Evolutionary conservation across 2,329 filamentous ascomycete species (phyloP).

Genomic region (Fusarium xylarioides): DNA sequence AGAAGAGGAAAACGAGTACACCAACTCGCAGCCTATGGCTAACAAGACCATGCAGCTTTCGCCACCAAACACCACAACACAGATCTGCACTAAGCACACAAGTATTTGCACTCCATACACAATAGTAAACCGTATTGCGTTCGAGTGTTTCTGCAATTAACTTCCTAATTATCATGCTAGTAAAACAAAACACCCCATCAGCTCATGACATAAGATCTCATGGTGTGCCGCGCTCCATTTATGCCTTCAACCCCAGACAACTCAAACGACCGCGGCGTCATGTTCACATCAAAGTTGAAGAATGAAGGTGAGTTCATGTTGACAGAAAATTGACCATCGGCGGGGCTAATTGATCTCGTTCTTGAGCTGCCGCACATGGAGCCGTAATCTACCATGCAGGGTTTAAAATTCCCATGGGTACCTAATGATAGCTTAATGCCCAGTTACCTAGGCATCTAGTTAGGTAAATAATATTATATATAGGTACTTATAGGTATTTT

Average conservation of each 20-base stretch:
- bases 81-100: fast-evolving
- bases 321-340: not conserved
- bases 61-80: fast-evolving
- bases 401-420: no score
- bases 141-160: no score
- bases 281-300: not conserved
- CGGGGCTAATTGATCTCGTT: not conserved
- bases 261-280: not conserved
- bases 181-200: fast-evolving
- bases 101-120: fast-evolving
- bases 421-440: no score
- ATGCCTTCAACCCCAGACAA: not conserved
- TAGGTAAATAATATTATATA: no score
- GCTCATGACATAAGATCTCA: not conserved
- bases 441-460: no score
- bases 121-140: no score
- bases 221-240: not conserved
- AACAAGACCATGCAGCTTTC: not conserved
- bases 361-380: not conserved
- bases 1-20: not conserved
- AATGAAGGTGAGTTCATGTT: not conserved
- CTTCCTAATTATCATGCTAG: not conserved
- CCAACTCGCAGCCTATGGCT: fast-evolving
- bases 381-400: not conserved
- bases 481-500: no score